Evolutionary conservation across 2,329 filamentous ascomycete species (phyloP).

Genomic region (Tolypocladium nubicola): DNA sequence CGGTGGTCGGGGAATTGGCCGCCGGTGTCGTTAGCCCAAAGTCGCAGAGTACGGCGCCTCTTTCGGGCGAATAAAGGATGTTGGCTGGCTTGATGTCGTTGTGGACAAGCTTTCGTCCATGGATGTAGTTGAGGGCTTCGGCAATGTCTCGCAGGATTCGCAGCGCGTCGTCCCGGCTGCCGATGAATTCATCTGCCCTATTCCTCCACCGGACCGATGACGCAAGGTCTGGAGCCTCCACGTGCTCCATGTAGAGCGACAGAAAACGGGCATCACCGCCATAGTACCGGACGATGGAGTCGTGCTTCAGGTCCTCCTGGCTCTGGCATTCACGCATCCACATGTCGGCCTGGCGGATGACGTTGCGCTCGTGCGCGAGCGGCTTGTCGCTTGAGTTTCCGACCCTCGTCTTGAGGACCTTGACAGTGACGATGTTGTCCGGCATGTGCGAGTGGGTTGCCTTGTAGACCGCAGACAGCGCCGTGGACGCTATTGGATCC

Average conservation of each 20-base stretch:
- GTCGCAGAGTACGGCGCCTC: slow-evolving; percentile 50
- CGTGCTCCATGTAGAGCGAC: slow-evolving; percentile 51
- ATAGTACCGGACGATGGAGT: slow-evolving; percentile 47
- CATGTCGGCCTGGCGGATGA: slow-evolving; percentile 49
- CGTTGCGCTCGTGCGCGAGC: slow-evolving; percentile 39
- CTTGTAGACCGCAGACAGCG: slow-evolving; percentile 45
- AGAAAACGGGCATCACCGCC: slow-evolving; percentile 50
- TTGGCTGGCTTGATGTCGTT: slow-evolving; percentile 55
- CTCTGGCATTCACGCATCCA: slow-evolving; percentile 48
- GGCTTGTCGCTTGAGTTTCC: slow-evolving; percentile 30
- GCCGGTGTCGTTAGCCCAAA: slow-evolving; percentile 44
- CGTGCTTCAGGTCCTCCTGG: slow-evolving; percentile 43
- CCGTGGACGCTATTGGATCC: slow-evolving; percentile 44
- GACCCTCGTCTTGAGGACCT: slow-evolving; percentile 46
- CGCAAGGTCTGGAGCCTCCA: slow-evolving; percentile 45
- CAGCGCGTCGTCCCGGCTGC: slow-evolving; percentile 35
- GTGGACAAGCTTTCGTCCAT: slow-evolving; percentile 41
- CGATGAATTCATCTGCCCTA: slow-evolving; percentile 36
- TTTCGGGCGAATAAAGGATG: slow-evolving; percentile 47
- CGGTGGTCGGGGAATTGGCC: slow-evolving; percentile 34
- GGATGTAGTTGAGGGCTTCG: slow-evolving; percentile 44
- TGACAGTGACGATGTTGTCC: slow-evolving; percentile 46
- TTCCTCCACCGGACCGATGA: slow-evolving; percentile 38
- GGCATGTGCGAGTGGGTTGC: slow-evolving; percentile 41
- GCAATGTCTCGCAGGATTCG: slow-evolving; percentile 45